phyloP scores from a whole-genome alignment of 257 asterid species.

The Anisodus tanguticus region DNA sequence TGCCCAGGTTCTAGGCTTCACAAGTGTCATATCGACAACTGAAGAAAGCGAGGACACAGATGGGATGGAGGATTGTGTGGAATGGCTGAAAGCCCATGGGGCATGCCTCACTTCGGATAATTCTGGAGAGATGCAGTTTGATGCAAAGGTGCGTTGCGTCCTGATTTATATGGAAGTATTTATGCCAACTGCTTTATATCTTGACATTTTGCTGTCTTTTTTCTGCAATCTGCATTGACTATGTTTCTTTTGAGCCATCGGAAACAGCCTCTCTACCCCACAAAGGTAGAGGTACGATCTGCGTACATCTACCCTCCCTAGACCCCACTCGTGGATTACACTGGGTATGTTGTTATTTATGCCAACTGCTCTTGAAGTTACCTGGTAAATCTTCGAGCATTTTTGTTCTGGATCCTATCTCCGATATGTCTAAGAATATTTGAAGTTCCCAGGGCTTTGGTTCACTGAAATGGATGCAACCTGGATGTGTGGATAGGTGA shows the following conservation, averaged over 20 bases:
- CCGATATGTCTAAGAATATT: too few relatives aligned
- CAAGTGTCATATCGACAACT: slow-evolving; percentile 47
- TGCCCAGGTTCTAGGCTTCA: slow-evolving; percentile 79
- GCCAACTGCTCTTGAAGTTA: not conserved
- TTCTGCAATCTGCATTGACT: too few relatives aligned
- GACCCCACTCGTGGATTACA: too few relatives aligned
- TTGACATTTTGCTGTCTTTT: too few relatives aligned
- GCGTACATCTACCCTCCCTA: too few relatives aligned
- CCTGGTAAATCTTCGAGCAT: not conserved
- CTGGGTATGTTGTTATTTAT: not conserved
- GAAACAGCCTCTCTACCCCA: too few relatives aligned
- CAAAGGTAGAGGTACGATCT: too few relatives aligned
- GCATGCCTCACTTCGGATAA: slow-evolving; percentile 73
- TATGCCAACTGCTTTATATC: not conserved
- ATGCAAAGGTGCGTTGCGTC: slow-evolving; percentile 66
- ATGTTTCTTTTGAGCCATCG: too few relatives aligned
- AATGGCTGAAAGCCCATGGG: slow-evolving; percentile 97
- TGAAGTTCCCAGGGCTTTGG: too few relatives aligned
- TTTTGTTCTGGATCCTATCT: too few relatives aligned
- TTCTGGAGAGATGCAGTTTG: slow-evolving; percentile 78
- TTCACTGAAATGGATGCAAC: too few relatives aligned
- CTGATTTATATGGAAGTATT: not conserved
- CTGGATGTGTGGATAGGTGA: not conserved
- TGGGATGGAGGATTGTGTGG: slow-evolving; percentile 84
- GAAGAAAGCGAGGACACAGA: slow-evolving; percentile 61